Evolutionary conservation across 1,284 basidiomycete species (phyloP).

Genomic region (Naganishia albida): DNA sequence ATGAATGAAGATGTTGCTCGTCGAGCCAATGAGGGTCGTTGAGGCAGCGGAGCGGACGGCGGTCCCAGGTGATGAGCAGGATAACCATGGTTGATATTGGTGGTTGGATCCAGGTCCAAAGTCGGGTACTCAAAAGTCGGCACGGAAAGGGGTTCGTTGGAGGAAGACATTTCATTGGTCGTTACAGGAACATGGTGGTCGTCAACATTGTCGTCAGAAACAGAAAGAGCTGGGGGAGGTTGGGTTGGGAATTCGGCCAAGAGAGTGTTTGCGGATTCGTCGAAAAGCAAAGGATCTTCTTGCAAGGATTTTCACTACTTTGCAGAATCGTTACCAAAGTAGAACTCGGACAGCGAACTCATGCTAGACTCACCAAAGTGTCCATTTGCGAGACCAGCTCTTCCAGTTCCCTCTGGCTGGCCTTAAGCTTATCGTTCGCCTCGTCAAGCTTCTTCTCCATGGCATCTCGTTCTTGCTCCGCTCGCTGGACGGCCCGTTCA

Average conservation of each 20-base stretch:
- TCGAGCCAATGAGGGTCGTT: constrained; percentile 23
- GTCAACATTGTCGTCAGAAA: constrained; percentile 10
- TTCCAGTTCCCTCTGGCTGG: constrained; percentile 31
- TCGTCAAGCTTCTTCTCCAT: constrained; percentile 93
- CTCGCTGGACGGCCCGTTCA: constrained; percentile 83
- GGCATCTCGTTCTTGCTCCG: constrained; percentile 86
- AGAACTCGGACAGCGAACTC: not conserved
- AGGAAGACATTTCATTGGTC: not conserved
- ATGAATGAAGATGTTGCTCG: constrained; percentile 25
- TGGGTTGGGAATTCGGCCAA: constrained; percentile 12
- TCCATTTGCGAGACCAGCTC: constrained; percentile 32
- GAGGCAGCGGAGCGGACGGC: not conserved
- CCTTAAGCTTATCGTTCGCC: constrained; percentile 31
- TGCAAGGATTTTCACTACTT: constrained; percentile 18
- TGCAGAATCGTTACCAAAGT: not conserved
- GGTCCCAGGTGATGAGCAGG: not conserved
- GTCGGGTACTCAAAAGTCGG: constrained; percentile 22
- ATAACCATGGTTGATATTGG: not conserved
- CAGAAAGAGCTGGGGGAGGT: not conserved
- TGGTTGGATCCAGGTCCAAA: constrained; percentile 17
- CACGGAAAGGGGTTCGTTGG: constrained; percentile 1
- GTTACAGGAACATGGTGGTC: constrained; percentile 6
- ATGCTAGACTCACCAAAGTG: constrained; percentile 22
- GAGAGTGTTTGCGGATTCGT: not conserved
- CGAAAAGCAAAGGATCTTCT: constrained; percentile 18